These are phyloP conservation scores for Hymenoscyphus repandus DNA, from an alignment of 2,329 filamentous ascomycete genomes.

Conservation along the genomic window DNA sequence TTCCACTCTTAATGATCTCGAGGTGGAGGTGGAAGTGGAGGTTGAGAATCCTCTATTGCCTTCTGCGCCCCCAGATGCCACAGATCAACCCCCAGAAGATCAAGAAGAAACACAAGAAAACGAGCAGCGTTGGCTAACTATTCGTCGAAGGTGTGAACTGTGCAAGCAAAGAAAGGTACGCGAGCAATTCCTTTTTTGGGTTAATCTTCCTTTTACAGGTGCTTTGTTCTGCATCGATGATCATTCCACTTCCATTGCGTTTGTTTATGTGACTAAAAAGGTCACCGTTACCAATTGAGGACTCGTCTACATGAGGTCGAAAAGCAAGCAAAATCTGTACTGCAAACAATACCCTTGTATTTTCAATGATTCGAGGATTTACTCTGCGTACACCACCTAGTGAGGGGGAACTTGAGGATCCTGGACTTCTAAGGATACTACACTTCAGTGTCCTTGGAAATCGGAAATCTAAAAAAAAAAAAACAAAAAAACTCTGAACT, in stretches of 20 bases:
- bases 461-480: too few species aligned
- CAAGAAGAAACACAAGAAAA: constrained; percentile 12
- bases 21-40: constrained; percentile 4
- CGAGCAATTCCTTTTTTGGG: constrained; percentile 2
- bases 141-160: constrained; percentile 58
- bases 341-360: too few species aligned
- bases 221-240: not conserved
- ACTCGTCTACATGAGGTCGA: too few species aligned
- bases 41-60: constrained; percentile 5
- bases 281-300: too few species aligned
- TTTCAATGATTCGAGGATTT: too few species aligned
- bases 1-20: constrained; percentile 14
- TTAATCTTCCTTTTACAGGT: not conserved
- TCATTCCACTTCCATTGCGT: not conserved
- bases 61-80: constrained; percentile 9
- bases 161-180: constrained; percentile 76
- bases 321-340: too few species aligned
- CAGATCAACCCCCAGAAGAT: constrained; percentile 12
- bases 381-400: too few species aligned
- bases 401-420: too few species aligned
- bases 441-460: too few species aligned
- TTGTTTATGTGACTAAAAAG: too few species aligned
- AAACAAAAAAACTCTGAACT: too few species aligned
- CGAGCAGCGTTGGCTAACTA: constrained; percentile 29
- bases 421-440: too few species aligned